Evolutionary conservation across 2,329 filamentous ascomycete species (phyloP).

Genomic region (Cladophialophora bantiana): DNA sequence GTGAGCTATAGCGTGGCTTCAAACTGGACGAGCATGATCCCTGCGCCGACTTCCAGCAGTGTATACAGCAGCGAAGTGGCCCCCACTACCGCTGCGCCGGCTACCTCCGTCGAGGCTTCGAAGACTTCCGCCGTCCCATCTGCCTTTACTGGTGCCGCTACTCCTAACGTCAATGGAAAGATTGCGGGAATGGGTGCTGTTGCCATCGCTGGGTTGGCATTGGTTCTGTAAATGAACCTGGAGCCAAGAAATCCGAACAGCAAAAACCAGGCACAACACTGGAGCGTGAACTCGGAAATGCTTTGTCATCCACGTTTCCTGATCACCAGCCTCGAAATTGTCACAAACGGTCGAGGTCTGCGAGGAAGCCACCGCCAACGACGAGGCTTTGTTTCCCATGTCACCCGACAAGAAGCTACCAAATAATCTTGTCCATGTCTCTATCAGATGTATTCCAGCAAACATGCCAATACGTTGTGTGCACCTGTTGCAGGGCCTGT

Average conservation of each 20-base stretch:
- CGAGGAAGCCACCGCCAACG: background rate
- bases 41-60: slow-evolving; percentile 16
- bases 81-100: background rate
- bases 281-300: background rate
- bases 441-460: background rate
- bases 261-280: background rate
- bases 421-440: background rate
- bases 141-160: slow-evolving; percentile 29
- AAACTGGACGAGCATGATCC: slow-evolving; percentile 32
- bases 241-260: background rate
- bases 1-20: slow-evolving; percentile 28
- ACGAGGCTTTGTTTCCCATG: background rate
- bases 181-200: slow-evolving; percentile 33
- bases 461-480: background rate
- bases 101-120: background rate
- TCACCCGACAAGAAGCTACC: background rate
- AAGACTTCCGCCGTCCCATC: slow-evolving; percentile 7
- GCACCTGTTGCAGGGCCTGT: background rate
- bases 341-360: background rate
- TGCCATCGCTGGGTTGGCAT: slow-evolving; percentile 34
- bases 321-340: background rate
- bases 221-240: slow-evolving; percentile 28
- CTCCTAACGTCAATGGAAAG: slow-evolving; percentile 25
- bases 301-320: background rate
- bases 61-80: background rate